Evolutionary conservation across 2,329 filamentous ascomycete species (phyloP), one percentile per base, ranked within the genome.

Genomic region (Drechslerella stenobrocha): DNA sequence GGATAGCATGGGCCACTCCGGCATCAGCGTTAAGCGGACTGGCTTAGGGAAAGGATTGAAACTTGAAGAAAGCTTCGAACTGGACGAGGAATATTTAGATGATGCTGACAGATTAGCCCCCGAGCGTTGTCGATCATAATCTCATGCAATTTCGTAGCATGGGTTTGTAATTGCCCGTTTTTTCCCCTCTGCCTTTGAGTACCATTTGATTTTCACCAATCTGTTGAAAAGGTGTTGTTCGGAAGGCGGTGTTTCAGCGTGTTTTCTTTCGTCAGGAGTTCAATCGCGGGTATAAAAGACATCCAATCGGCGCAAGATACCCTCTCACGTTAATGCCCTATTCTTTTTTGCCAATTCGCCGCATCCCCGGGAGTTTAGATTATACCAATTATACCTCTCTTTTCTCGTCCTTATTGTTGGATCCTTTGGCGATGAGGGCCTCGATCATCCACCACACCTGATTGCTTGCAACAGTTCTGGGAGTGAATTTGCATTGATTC

Each of bases 31-130:
- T 7, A 26, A 34, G 11, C 20, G 13, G 22, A 15, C 23, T 15
- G 32, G 32, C 18, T 9, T 8, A 18, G 60, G 63, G 26, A 53
- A 37, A 40, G 63, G 63, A 7, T 24, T 67, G 20, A 67, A 67
- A 24, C 63, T 67, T 18, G 63, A 67, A 52, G 63, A 67, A 35
- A 60, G 63, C 15, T 67, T 67, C 20, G 50, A 60, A 55, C 46
- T 59, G 2, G 45, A 48, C 20, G 44, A 50, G 11, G 63, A 55
- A 24, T 55, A 60, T 35, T 60, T 53, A 9, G 40, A 60, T 13
- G 42, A 40, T 7, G 32, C 42, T 34, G 48, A 53, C 5, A 15
- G 15, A 20, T 42, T 7, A 30, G 11, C 5, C 28, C 28, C 28
- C 28, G n/a, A n/a, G n/a, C 11, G 3, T 37, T 37, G 34, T 13